Conservation (phyloP, 768 basidiomycete genomes). For the Tephrocybe rancida region DNA sequence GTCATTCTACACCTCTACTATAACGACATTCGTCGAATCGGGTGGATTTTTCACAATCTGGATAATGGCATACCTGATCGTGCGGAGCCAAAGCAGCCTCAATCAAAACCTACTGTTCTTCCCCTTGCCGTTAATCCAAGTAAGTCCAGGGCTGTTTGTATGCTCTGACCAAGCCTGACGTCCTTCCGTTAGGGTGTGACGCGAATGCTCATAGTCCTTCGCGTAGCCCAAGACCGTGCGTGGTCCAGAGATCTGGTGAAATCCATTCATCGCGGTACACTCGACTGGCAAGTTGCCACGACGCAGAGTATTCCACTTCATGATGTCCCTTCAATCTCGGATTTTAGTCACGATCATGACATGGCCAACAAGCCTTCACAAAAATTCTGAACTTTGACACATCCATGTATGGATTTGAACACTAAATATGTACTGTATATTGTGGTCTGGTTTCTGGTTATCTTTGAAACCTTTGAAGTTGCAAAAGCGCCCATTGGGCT, state of each 20-base stretch:
- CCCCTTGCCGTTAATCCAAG: slow-evolving; percentile 31
- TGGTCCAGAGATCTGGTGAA: slow-evolving; percentile 24
- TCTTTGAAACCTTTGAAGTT: no score
- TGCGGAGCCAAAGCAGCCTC: slow-evolving; percentile 24
- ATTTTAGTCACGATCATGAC: not conserved
- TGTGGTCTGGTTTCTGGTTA: no score
- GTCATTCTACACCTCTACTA: slow-evolving; percentile 35
- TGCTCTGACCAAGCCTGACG: not conserved
- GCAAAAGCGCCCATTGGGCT: no score
- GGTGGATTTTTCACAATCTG: slow-evolving; percentile 40
- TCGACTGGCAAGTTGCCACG: slow-evolving; percentile 24
- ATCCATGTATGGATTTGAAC: no score
- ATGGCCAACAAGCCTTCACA: not conserved
- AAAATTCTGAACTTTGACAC: not conserved
- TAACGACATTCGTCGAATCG: slow-evolving; percentile 41
- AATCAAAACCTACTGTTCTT: slow-evolving; percentile 32
- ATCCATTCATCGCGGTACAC: slow-evolving; percentile 17
- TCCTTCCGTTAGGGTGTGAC: slow-evolving; percentile 15
- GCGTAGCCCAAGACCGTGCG: slow-evolving; percentile 24
- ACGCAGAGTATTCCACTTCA: slow-evolving; percentile 23
- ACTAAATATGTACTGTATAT: no score
- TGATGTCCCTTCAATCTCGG: slow-evolving; percentile 12
- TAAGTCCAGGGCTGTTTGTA: slow-evolving; percentile 18
- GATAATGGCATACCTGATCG: slow-evolving; percentile 29
- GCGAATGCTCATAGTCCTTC: slow-evolving; percentile 20